These are phyloP conservation scores for Ophiostoma australiae DNA, from an alignment of 2,329 filamentous ascomycete genomes.

Conservation along the genomic window DNA sequence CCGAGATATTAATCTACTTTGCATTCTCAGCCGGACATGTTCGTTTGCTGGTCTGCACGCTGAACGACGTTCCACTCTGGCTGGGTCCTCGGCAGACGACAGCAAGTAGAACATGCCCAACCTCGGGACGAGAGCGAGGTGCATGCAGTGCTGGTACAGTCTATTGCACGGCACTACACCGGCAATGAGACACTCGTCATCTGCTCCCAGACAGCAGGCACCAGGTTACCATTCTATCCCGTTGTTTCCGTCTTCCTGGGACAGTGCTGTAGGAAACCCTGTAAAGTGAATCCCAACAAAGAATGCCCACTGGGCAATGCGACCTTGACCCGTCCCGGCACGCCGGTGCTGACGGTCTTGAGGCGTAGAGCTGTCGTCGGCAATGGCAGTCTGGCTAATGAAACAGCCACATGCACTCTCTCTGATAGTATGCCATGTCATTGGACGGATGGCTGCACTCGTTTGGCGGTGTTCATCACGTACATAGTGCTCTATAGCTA, in stretches of 20 bases:
- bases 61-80: too few species aligned
- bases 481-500: too few species aligned
- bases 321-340: background rate
- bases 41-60: too few species aligned
- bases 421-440: too few species aligned
- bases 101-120: background rate
- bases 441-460: background rate
- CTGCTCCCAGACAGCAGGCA: background rate
- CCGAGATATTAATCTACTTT: too few species aligned
- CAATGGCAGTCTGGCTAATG: background rate
- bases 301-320: background rate
- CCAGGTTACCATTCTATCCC: background rate
- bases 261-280: too few species aligned
- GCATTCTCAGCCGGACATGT: too few species aligned
- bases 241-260: too few species aligned
- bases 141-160: background rate
- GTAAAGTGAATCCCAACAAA: background rate
- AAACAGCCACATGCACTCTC: too few species aligned
- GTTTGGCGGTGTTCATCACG: background rate
- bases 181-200: background rate
- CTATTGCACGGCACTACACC: background rate
- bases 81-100: too few species aligned
- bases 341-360: background rate
- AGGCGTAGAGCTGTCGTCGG: background rate
- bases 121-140: background rate